Base-by-base conservation (phyloP, 345 rosid genomes). In the Lepidium sativum region DNA sequence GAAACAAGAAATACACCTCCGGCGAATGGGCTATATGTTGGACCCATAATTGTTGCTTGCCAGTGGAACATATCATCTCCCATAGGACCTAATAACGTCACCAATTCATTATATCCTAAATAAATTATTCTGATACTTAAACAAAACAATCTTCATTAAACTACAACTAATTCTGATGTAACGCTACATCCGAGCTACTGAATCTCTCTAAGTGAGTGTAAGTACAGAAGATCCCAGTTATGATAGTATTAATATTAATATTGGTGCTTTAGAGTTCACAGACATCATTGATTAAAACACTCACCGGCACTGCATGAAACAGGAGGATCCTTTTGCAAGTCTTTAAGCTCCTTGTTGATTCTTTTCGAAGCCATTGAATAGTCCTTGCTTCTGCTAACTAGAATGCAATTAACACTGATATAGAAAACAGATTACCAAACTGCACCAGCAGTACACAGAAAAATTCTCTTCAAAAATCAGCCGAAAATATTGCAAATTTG, bases 11-110 rank as follows among this genome's bases (percentile, higher is more conserved):
- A 86, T 3, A 86, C 78, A 50, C 92, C 92, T 25, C 89, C 89
- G 7, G 87, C 40, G 75, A 80, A 86, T 33, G 89, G 92, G 63
- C 92, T 86, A 54, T 86, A 87, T 2, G 81, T 4, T 42, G 92
- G 92, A 37, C 92, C 89, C 92, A 86, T 86, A 3, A 86, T 86
- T 31, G 89, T 84, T 51, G 89, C 92, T 84, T 86, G 92, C 92
- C 92, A 86, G 43, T 84, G 92, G 52, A 82, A 86, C 82, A 84
- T 82, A 44, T 86, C 89, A 65, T 86, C 87, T 49, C 77, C 86
- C 50, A 82, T 76, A 62, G 92, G 92, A 33, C 92, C 92, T 86
- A 75, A 31, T 45, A 25, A 38, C 60, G 43, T 4, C 50, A 58
- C 37, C 41, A 74, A 4, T 29, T 18, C 38, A 44, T 41, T 49